Evolutionary conservation across 1,284 basidiomycete species (phyloP), one percentile per base, ranked within the genome.

Genomic region (Ceratobasidium sp.): DNA sequence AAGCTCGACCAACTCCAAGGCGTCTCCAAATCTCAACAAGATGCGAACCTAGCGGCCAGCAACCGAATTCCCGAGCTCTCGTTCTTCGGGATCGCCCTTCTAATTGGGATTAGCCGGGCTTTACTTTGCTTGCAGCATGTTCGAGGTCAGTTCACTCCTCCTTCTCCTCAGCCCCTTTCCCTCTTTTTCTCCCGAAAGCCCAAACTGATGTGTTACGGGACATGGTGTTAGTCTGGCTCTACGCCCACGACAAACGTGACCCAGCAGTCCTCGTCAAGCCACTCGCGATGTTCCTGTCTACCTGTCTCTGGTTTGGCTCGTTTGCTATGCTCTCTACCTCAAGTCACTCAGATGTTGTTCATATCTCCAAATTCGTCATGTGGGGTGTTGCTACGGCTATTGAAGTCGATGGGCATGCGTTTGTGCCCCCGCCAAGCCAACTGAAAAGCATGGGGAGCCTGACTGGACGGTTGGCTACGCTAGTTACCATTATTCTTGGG

Each of bases 401-500:
- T 26, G 63, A 73, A 49, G 61, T 73, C 21, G 57, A 46, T 23
- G 64, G 63, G 18, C 55, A 66, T 43, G 59, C 38, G 32, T 73
- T 69, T 44, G 64, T 64, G 18, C 73, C 73, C 5, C 57, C 63
- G 3, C 41, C 62, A n/a, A 16, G 41, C 18, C 52, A 66, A 18
- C 43, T 73, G 30, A 43, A 55, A 26, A 69, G 63, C n/a, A 50
- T 55, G 58, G 62, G 73, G 26, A 67, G 63, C 21, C 58, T 73
- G 49, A 47, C 73, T 11, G 41, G 38, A 3, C 63, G 73, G 16
- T 28, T 73, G 46, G 46, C 63, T 13, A 73, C 63, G 11, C 44
- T 73, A n/a, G 64, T 66, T 23, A 66, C 64, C 11, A 73, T 73
- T 30, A 69, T 73, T 23, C 54, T 73, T 11, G 73, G 73, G 18